Percentiles rank a stretch among this genome's conserved stretches.
Evolutionary conservation across 352 stramenopile species (phyloP).

Genomic region (Globisporangium nagaii): DNA sequence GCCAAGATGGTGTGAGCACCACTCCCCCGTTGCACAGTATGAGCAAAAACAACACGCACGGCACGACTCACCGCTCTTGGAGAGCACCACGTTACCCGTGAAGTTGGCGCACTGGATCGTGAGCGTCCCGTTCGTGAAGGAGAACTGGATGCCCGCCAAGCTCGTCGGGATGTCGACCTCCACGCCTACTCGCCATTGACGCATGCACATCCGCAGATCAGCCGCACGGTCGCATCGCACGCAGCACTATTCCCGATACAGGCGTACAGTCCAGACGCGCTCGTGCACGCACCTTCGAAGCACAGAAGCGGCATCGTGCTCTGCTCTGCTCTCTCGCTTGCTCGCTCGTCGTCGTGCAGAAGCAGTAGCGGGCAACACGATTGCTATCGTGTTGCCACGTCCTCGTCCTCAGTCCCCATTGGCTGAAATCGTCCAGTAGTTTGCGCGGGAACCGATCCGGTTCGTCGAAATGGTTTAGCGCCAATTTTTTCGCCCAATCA

Average conservation of each 20-base stretch:
- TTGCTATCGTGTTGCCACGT: too few relatives aligned
- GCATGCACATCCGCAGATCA: background rate
- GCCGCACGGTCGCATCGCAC: too few relatives aligned
- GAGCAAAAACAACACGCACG: background rate
- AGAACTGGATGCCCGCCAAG: conserved; percentile 60
- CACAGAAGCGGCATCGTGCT: conserved; percentile 58
- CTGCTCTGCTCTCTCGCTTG: background rate
- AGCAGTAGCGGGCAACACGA: too few relatives aligned
- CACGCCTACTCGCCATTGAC: conserved; percentile 31
- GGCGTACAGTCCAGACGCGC: background rate
- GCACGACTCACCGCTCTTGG: conserved; percentile 30
- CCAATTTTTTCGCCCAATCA: too few relatives aligned
- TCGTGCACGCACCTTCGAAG: conserved; percentile 47
- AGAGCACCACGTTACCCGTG: conserved; percentile 60
- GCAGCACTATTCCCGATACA: too few relatives aligned
- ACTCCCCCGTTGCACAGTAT: too few relatives aligned
- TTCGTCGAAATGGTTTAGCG: too few relatives aligned
- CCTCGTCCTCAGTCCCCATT: too few relatives aligned
- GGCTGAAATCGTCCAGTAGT: too few relatives aligned
- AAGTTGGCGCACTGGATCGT: conserved; percentile 73
- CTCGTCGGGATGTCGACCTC: conserved; percentile 62
- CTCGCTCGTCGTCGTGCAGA: too few relatives aligned
- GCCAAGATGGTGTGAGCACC: too few relatives aligned
- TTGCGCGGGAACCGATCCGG: too few relatives aligned
- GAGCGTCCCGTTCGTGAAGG: conserved; percentile 49